Percentiles rank a stretch among this genome's conserved stretches.
Evolutionary conservation across 2,329 filamentous ascomycete genomes (phyloP).

Genomic region (Penicillium sp.): DNA sequence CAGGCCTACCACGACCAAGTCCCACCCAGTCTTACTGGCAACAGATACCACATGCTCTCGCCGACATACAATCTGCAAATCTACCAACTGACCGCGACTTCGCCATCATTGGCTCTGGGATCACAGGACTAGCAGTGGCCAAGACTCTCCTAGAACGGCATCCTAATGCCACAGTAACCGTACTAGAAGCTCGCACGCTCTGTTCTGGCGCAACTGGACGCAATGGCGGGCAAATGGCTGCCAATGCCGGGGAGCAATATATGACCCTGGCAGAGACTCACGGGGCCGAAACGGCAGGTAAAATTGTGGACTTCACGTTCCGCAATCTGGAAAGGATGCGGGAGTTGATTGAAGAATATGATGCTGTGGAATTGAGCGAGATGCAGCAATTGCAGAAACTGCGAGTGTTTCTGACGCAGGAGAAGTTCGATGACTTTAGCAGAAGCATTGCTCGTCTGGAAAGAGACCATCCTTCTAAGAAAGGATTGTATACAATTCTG

Average conservation of each 20-base stretch:
- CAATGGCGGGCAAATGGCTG: constrained; percentile 36
- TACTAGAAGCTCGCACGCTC: constrained; percentile 36
- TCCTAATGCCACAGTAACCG: constrained; percentile 26
- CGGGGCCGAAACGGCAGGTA: constrained; percentile 31
- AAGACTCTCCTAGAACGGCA: constrained; percentile 31
- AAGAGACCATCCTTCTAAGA: constrained; percentile 21
- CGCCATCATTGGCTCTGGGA: constrained; percentile 38
- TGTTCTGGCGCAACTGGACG: constrained; percentile 39
- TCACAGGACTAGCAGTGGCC: constrained; percentile 34
- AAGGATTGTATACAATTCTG: constrained; percentile 26
- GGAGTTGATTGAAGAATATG: constrained; percentile 34
- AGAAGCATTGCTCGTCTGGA: constrained; percentile 22
- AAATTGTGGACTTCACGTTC: constrained; percentile 40
- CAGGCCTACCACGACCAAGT: constrained; percentile 35
- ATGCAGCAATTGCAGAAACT: constrained; percentile 24
- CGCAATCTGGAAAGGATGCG: constrained; percentile 38
- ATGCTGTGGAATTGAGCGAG: constrained; percentile 28
- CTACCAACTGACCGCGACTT: constrained; percentile 29
- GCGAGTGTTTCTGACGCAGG: constrained; percentile 25
- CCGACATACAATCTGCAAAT: constrained; percentile 27
- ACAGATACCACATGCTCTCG: constrained; percentile 31
- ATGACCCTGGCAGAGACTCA: constrained; percentile 17
- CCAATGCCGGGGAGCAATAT: constrained; percentile 30
- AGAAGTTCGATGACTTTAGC: constrained; percentile 20
- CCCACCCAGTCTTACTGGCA: constrained; percentile 41